Conservation (phyloP, 306 rosid species). For the Gleditsia sinensis region DNA sequence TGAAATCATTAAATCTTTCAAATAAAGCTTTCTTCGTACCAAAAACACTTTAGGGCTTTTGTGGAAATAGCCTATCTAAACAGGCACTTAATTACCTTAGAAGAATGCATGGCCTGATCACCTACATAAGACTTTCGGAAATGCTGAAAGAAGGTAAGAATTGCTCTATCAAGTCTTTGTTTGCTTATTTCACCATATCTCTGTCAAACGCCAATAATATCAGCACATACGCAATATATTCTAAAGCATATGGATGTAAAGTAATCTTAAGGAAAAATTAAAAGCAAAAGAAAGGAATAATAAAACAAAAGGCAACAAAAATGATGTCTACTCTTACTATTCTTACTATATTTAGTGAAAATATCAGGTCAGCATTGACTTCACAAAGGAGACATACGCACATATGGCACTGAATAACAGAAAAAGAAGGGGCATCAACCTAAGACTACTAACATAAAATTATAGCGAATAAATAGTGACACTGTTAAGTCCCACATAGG, state of each 20-base stretch:
- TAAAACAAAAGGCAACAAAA: background rate
- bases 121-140: slow-evolving; percentile 95
- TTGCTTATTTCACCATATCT: slow-evolving; percentile 89
- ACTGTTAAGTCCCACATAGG: too few relatives aligned
- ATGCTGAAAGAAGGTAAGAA: slow-evolving; percentile 94
- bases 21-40: background rate
- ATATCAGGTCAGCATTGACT: background rate
- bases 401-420: background rate
- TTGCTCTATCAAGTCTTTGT: slow-evolving; percentile 97
- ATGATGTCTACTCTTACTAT: slow-evolving; percentile 1
- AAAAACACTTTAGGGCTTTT: background rate
- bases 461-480: too few relatives aligned
- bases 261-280: background rate
- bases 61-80: background rate
- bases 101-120: slow-evolving; percentile 99
- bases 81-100: slow-evolving; percentile 66
- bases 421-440: background rate
- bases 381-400: background rate
- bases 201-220: slow-evolving; percentile 55
- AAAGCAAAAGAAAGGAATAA: slow-evolving; percentile 1
- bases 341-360: slow-evolving; percentile 13
- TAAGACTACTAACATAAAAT: background rate
- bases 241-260: background rate
- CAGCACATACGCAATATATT: slow-evolving; percentile 32
- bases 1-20: background rate